Conservation (phyloP, 2,329 filamentous ascomycete genomes). For the Aspergillus alliaceus region DNA sequence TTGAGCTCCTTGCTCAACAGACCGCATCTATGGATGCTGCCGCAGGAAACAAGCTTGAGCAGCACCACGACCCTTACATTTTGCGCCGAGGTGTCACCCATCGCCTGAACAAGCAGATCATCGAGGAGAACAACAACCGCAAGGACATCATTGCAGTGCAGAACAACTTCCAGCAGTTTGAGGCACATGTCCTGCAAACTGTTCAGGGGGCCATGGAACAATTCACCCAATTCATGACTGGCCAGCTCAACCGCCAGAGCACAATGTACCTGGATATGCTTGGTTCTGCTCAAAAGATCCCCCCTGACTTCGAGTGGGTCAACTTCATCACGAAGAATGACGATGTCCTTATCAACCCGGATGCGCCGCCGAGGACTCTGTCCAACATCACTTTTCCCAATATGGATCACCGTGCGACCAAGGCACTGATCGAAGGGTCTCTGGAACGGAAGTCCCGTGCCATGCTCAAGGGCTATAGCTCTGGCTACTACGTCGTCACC, state of each 20-base stretch:
- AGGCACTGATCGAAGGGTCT: slow-evolving; percentile 80
- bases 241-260: slow-evolving; percentile 78
- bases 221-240: slow-evolving; percentile 77
- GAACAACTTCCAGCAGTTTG: slow-evolving; percentile 82
- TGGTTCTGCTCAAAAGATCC: slow-evolving; percentile 71
- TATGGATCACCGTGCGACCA: slow-evolving; percentile 76
- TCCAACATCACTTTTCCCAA: slow-evolving; percentile 81
- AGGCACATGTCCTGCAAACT: slow-evolving; percentile 78
- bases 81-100: slow-evolving; percentile 78
- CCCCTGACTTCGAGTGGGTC: slow-evolving; percentile 87
- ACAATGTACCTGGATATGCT: slow-evolving; percentile 83
- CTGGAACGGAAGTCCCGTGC: slow-evolving; percentile 90
- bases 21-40: slow-evolving; percentile 74
- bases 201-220: slow-evolving; percentile 79
- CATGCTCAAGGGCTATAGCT: slow-evolving; percentile 74
- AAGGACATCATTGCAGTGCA: slow-evolving; percentile 92
- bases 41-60: slow-evolving; percentile 69
- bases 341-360: slow-evolving; percentile 74
- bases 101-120: slow-evolving; percentile 83
- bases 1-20: slow-evolving; percentile 87
- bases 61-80: slow-evolving; percentile 80
- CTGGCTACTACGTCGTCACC: slow-evolving; percentile 87
- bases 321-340: slow-evolving; percentile 73
- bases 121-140: slow-evolving; percentile 93
- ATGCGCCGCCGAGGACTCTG: slow-evolving; percentile 70